Evolutionary conservation across 1,284 basidiomycete genomes (phyloP).

Genomic region (Microbotryum violaceum): DNA sequence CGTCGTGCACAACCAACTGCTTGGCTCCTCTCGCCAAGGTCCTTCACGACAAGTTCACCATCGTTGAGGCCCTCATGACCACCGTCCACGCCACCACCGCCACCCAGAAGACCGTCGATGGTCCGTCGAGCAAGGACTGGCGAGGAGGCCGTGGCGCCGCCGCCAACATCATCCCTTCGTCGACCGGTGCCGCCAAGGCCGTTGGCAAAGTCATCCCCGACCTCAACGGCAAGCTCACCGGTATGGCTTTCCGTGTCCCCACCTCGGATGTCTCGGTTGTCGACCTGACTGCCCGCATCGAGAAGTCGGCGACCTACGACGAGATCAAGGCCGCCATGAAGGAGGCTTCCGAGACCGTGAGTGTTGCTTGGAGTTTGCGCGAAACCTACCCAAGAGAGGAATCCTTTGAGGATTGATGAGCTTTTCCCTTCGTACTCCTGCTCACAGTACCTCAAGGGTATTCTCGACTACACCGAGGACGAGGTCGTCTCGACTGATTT

Average conservation of each 20-base stretch:
- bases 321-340: conserved; percentile 85
- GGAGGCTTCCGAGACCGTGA: conserved; percentile 62
- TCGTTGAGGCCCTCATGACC: conserved; percentile 96
- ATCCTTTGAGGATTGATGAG: neutral
- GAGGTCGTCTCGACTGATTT: conserved; percentile 92
- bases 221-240: conserved; percentile 95
- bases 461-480: conserved; percentile 75
- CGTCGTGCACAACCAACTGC: conserved; percentile 99
- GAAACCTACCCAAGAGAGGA: neutral
- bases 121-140: conserved; percentile 84
- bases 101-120: conserved; percentile 99
- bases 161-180: conserved; percentile 99
- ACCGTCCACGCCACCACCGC: conserved; percentile 82
- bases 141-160: conserved; percentile 89
- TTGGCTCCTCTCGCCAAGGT: conserved; percentile 98
- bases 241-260: conserved; percentile 96
- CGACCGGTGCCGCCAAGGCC: conserved; percentile 92
- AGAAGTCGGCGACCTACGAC: conserved; percentile 78
- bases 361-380: neutral
- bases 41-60: conserved; percentile 91
- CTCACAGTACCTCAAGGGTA: conserved; percentile 24
- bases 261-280: conserved; percentile 97
- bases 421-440: neutral
- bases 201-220: conserved; percentile 98
- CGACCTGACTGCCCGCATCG: conserved; percentile 88